These are phyloP conservation scores for Taphrina flavorubra DNA, from an alignment of 1,139 yeast genomes.

Conservation along the genomic window DNA sequence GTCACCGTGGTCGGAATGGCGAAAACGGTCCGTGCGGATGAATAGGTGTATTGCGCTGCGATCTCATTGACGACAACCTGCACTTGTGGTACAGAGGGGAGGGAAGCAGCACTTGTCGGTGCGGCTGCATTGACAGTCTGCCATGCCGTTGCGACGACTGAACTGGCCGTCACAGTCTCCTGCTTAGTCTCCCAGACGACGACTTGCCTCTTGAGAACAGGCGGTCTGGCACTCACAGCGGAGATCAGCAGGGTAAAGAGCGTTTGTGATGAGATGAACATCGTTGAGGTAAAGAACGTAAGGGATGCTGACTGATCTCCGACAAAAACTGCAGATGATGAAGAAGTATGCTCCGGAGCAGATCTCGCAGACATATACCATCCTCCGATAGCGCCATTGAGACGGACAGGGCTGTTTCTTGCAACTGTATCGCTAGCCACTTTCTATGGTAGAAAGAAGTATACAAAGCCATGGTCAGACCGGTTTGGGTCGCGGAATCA, in stretches of 20 bases:
- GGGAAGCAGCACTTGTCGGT: constrained; percentile 2
- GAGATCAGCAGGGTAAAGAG: constrained; percentile 14
- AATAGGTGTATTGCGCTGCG: constrained; percentile 28
- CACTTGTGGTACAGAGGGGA: constrained; percentile 1
- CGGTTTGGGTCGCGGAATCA: constrained; percentile 6
- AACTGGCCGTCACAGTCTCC: not conserved
- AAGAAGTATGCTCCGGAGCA: not conserved
- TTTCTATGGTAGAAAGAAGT: not conserved
- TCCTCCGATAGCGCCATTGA: not conserved
- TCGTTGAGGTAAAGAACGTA: constrained; percentile 22
- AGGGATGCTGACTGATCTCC: not conserved
- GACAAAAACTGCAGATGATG: not conserved
- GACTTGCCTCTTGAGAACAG: constrained; percentile 1
- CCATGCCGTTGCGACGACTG: constrained; percentile 13
- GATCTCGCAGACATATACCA: constrained; percentile 10
- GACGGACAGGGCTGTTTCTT: not conserved
- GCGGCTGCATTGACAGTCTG: not conserved
- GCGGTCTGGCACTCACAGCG: constrained; percentile 10
- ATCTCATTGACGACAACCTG: constrained; percentile 34
- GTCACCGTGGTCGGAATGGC: constrained; percentile 28
- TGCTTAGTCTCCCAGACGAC: constrained; percentile 8
- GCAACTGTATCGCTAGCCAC: constrained; percentile 10
- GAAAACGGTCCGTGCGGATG: constrained; percentile 34
- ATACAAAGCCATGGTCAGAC: not conserved
- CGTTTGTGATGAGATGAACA: constrained; percentile 21